Conservation (phyloP, 1,284 basidiomycete species). For the Puccinia polysora region DNA sequence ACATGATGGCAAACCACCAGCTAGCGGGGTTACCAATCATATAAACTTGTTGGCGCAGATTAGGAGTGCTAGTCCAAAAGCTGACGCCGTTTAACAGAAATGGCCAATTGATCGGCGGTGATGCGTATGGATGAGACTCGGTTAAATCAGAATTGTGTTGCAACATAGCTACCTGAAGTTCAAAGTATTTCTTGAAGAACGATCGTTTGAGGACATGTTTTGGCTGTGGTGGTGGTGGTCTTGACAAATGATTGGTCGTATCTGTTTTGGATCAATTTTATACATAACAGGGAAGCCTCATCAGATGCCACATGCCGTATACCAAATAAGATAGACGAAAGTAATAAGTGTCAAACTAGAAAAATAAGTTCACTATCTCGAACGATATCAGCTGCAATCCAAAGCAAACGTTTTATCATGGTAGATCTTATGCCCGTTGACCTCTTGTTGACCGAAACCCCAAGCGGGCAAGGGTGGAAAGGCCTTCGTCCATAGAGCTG, state of each 20-base stretch:
- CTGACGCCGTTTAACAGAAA: slow-evolving; percentile 91
- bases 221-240: slow-evolving; percentile 51
- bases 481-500: slow-evolving; percentile 86
- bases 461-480: slow-evolving; percentile 78
- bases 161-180: slow-evolving; percentile 90
- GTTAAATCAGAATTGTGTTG: slow-evolving; percentile 96
- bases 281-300: no score
- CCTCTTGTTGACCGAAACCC: slow-evolving; percentile 94
- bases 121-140: slow-evolving; percentile 90
- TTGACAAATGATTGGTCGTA: slow-evolving; percentile 14
- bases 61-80: slow-evolving; percentile 87
- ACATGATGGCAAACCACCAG: slow-evolving; percentile 89
- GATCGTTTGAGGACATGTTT: slow-evolving; percentile 74
- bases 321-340: neutral
- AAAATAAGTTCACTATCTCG: slow-evolving; percentile 54
- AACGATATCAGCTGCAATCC: slow-evolving; percentile 82
- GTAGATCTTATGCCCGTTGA: slow-evolving; percentile 94
- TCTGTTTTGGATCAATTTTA: slow-evolving; percentile 15
- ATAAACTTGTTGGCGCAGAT: slow-evolving; percentile 85
- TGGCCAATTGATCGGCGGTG: slow-evolving; percentile 92
- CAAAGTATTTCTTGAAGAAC: slow-evolving; percentile 91
- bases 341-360: neutral
- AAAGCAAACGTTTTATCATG: slow-evolving; percentile 74
- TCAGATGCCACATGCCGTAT: no score
- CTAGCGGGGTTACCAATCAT: slow-evolving; percentile 87